Base-by-base conservation (phyloP, 306 rosid species). In the Castanopsis chinensis region DNA sequence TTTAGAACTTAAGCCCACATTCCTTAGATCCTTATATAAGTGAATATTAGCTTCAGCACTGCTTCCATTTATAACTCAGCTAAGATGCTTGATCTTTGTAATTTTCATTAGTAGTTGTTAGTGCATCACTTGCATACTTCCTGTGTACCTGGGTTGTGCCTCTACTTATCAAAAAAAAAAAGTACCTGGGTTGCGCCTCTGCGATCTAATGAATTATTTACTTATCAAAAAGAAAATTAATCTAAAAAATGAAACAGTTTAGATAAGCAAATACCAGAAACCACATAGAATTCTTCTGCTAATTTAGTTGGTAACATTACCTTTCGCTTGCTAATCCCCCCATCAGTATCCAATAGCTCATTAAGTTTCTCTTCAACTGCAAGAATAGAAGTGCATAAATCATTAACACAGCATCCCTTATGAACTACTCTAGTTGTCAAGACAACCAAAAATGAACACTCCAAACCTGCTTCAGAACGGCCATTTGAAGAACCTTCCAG, bases 331-430 rank as follows among this genome's bases (percentile, higher is more conserved):
- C 98, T 96, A 78, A 96, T 89, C 76, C 99, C 99, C 37, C 99
- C 99, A 61, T 90, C 92, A 74, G 79, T 87, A 88, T 96, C 99
- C 83, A 96, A 81, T 85, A 96, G 83, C 85, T 93, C 99, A 25
- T 88, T 93, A 83, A 96, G 99, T 84, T 92, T 96, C 88, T 85
- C 98, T 84, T 96, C 96, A 79, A 96, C 99, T 96, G 93, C 85
- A 89, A 85, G 77, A 59, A 82, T 74, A 56, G 25, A 79, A 83
- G 78, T 81, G 53, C 63, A 81, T 82, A 52, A 83, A 69, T 67
- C 76, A 75, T 86, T 74, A 83, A 54, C 74, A 74, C 54, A 72
- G 18, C 19, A 78, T 57, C 79, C 56, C 72, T 69, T 19, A 68
- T 13, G 17, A 27, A 83, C 65, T 52, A 83, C 19, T 52, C 78